Evolutionary conservation across 306 rosid species (phyloP).

Genomic region (Pueraria montana): DNA sequence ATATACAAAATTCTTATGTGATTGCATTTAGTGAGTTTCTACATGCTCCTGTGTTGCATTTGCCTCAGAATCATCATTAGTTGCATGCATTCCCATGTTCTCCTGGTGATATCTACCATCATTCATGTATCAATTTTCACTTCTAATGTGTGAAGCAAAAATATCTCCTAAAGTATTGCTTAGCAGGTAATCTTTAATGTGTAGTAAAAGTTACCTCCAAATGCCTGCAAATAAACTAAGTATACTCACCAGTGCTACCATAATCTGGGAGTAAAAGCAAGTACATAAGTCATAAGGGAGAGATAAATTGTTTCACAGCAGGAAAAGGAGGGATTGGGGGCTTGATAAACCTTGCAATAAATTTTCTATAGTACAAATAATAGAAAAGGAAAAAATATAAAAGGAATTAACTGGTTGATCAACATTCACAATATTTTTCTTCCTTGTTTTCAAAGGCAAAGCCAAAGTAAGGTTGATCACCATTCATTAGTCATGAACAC

Average conservation of each 20-base stretch:
- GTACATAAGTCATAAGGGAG: conserved; percentile 19
- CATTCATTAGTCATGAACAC: background rate
- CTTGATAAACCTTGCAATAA: too few species aligned
- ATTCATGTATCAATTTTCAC: background rate
- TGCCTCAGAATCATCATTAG: too few species aligned
- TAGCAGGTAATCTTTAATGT: background rate
- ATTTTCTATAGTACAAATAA: too few species aligned
- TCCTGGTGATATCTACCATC: background rate
- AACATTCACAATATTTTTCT: too few species aligned
- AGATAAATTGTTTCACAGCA: background rate
- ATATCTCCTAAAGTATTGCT: background rate
- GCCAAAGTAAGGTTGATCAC: conserved; percentile 28
- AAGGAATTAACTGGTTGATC: too few species aligned
- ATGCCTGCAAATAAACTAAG: conserved; percentile 73
- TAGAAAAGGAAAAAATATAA: too few species aligned
- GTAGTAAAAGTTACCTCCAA: conserved; percentile 68
- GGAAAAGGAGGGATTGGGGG: background rate
- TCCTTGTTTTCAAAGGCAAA: background rate
- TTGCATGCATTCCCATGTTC: background rate
- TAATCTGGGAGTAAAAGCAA: too few species aligned
- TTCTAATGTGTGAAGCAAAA: conserved; percentile 12
- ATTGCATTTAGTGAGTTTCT: too few species aligned
- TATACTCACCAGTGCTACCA: conserved; percentile 83
- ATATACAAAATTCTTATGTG: background rate
- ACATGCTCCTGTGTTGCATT: too few species aligned